Evolutionary conservation across 2,329 filamentous ascomycete genomes (phyloP).

Genomic region (Cladosporium sp.): DNA sequence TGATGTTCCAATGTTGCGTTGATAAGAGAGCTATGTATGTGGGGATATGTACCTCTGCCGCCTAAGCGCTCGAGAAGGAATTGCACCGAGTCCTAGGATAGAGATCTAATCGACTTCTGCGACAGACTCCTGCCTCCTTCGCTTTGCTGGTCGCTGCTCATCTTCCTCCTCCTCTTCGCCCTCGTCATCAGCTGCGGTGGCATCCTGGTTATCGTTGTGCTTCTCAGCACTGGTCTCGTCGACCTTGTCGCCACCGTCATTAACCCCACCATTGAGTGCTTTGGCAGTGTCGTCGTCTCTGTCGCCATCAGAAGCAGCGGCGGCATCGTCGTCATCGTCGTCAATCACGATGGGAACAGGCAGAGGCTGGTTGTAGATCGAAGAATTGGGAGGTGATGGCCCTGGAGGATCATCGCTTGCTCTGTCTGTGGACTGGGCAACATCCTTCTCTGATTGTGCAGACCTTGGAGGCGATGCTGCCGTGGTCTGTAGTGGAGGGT

Average conservation of each 20-base stretch:
- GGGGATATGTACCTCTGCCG: not conserved
- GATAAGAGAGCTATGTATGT: not conserved
- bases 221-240: not conserved
- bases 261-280: too few species aligned
- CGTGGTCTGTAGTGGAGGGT: not conserved
- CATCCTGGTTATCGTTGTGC: not conserved
- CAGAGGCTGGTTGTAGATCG: not conserved
- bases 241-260: not conserved
- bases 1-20: not conserved
- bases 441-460: not conserved
- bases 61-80: not conserved
- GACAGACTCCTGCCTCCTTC: not conserved
- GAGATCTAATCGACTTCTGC: not conserved
- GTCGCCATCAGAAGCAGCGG: not conserved
- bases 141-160: not conserved
- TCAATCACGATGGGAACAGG: not conserved
- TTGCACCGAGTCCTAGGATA: not conserved
- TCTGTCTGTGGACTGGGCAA: not conserved
- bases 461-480: not conserved
- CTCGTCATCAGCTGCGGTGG: not conserved
- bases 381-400: not conserved
- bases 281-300: not conserved
- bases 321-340: not conserved
- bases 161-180: not conserved
- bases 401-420: not conserved